Conservation (phyloP, 306 rosid genomes). For the Vigna radiata region DNA sequence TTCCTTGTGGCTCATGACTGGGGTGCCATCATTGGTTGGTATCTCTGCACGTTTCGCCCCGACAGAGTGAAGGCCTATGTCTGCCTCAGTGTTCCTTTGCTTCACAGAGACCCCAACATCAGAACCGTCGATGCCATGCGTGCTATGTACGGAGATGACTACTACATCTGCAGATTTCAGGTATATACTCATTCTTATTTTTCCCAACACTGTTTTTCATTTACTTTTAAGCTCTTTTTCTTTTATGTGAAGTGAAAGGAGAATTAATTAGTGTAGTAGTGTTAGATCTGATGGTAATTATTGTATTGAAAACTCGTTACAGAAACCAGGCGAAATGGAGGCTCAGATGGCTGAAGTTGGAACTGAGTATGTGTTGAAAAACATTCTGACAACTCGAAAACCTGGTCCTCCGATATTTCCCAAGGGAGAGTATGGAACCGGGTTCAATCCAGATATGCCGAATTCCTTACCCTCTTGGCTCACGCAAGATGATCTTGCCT, state of each 20-base stretch:
- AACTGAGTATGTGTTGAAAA: not conserved
- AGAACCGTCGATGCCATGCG: constrained; percentile 28
- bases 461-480: constrained; percentile 47
- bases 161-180: constrained; percentile 54
- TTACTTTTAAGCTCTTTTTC: no score
- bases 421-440: constrained; percentile 11
- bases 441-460: not conserved
- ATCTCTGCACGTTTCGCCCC: constrained; percentile 47
- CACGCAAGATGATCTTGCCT: constrained; percentile 44
- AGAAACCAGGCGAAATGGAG: constrained; percentile 45
- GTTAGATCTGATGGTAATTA: not conserved
- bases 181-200: not conserved
- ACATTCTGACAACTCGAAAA: constrained; percentile 20
- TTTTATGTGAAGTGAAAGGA: not conserved
- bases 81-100: constrained; percentile 44
- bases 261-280: not conserved
- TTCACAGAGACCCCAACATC: constrained; percentile 19
- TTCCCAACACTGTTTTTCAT: not conserved
- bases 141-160: constrained; percentile 44
- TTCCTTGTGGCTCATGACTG: constrained; percentile 51
- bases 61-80: constrained; percentile 46
- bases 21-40: constrained; percentile 51
- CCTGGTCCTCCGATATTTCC: constrained; percentile 39
- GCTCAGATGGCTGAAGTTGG: constrained; percentile 4
- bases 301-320: not conserved